Base-by-base conservation (phyloP, 2,329 filamentous ascomycete genomes). In the Massarina eburnea region DNA sequence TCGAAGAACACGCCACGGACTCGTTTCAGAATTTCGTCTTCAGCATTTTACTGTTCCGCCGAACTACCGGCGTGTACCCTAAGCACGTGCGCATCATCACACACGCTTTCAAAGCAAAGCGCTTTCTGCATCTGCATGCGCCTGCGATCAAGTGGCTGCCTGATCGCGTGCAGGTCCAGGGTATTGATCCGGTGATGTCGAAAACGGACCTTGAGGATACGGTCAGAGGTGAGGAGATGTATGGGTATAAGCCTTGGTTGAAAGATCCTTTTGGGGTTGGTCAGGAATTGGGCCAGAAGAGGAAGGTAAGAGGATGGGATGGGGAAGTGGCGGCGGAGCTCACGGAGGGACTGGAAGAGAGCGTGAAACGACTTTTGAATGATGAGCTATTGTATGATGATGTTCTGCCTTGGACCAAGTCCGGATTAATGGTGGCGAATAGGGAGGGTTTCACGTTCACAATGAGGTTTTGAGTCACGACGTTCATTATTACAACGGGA, bases 21-120 rank as follows among this genome's bases (percentile, higher is more conserved):
- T 92, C 87, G 1, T 92, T 89, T 62, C 85, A 91, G 64, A 96
- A 96, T 64, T 72, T 96, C 4, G 71, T 95, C 14, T 91, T 91
- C 65, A 86, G 86, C 10, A 74, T 95, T 59, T 75, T 86, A 52
- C 73, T 76, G 3, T 81, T 79, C 48, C 60, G 66, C 4, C 62
- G 66, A 21, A 61, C 60, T 2, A 67, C 63, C 1, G 72, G 72
- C 3, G 41, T 37, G 1, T 77, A 74, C 49, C 75, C 75, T 1
- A 53, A 61, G 17, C 60, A 64, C 1, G 59, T 77, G 18, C 72
- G 71, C 1, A 56, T 77, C 24, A 64, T 77, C 22, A 76, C 74
- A 2, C 74, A 77, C 55, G 73, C 73, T 0, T 78, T 77, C 65
- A 78, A 78, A 44, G 60, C 71, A 15, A 59, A 58, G 19, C 60